Base-by-base conservation (phyloP, 768 basidiomycete genomes). In the Auricularia sp. region DNA sequence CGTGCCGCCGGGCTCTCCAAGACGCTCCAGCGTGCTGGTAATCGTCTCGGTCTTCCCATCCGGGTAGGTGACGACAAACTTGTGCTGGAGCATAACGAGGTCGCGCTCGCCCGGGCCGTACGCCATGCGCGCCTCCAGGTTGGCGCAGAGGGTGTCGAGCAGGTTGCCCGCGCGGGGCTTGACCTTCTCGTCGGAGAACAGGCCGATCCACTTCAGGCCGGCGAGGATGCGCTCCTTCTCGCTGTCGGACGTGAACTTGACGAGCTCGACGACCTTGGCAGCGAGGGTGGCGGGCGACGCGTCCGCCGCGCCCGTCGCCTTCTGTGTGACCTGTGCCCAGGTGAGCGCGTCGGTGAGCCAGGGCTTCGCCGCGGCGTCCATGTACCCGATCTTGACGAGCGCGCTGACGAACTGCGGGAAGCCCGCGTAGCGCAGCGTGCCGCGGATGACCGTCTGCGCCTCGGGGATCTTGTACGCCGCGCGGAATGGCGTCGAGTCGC, bases 11-110 rank as follows among this genome's bases (percentile, higher is more conserved):
- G 88, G 85, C 62, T 81, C 83, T 43, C 95, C 96, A 71, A 95
- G 97, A 62, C 83, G 84, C 74, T 97, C 92, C 21, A 98, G 82
- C 7, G 95, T 94, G 59, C 94, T 92, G 1, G 96, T 98, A 70
- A 92, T 77, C 35, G 84, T 93, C 78, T 94, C 84, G 88, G 89
- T 78, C 60, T 77, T 81, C 59, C 96, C 94, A 71, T 98, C 92
- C 39, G 83, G 80, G 84, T 89, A 90, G 73, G 94, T 87, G 43
- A 98, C 87, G 69, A 92, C 77, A 73, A 99, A 98, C 80, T 95
- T 96, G 84, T 99, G 96, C 77, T 98, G 96, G 63, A 99, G 85
- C 87, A 98, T 92, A 66, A 99, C 91, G 66, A 98, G 84, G 75
- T 99, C 96, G 11, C 92, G 87, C 77, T 98, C 94, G 67, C 91